These are phyloP conservation scores for Cyclotella baltica DNA, from an alignment of 108 stramenopile species.

Conservation along the genomic window DNA sequence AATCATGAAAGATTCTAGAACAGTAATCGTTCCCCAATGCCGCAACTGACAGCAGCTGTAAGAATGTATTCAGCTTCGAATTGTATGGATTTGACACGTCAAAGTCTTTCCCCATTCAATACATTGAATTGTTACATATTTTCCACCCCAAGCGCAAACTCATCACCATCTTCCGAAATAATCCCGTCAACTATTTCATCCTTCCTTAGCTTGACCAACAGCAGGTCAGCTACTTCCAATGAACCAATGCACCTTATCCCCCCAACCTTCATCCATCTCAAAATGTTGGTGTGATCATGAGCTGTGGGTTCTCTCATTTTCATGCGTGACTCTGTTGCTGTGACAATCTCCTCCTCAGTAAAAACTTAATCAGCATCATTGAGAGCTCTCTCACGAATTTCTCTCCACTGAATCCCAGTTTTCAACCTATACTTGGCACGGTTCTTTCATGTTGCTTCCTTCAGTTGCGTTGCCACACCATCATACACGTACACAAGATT, in stretches of 20 bases:
- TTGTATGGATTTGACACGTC: not conserved
- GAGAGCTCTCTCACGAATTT: not conserved
- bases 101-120: not conserved
- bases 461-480: conserved; percentile 1
- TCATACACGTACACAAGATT: conserved; percentile 16
- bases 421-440: not conserved
- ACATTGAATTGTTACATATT: not conserved
- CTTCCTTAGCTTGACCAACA: not conserved
- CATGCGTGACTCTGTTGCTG: not conserved
- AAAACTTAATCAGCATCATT: not conserved
- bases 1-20: too few relatives aligned
- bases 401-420: not conserved
- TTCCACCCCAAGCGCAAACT: not conserved
- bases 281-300: not conserved
- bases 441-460: not conserved
- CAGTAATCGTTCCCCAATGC: conserved; percentile 10
- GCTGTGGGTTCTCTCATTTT: not conserved
- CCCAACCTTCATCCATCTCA: not conserved
- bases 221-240: conserved; percentile 5
- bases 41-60: not conserved
- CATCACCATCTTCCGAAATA: conserved; percentile 4
- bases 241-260: conserved; percentile 1
- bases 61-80: not conserved
- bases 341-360: not conserved
- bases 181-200: conserved; percentile 14